These are phyloP conservation scores for Suillus variegatus DNA, from an alignment of 768 basidiomycete species.

Conservation along the genomic window DNA sequence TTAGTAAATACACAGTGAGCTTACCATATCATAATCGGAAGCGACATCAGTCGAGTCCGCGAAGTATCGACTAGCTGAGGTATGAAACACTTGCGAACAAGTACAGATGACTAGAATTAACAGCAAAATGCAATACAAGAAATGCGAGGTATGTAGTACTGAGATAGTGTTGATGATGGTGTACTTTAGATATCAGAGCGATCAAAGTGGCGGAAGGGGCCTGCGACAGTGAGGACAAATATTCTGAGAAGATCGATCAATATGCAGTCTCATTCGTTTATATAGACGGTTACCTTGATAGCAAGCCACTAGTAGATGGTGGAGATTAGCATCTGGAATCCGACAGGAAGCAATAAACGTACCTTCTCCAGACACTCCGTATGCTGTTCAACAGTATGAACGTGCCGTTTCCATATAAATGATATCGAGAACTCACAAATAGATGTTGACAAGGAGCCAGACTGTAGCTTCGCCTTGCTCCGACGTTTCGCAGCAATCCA, in stretches of 20 bases:
- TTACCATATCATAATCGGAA: background rate
- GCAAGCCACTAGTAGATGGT: slow-evolving; percentile 58
- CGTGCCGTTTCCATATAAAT: background rate
- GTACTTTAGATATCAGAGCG: background rate
- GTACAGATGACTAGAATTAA: background rate
- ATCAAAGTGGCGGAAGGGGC: slow-evolving; percentile 75
- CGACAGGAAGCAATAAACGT: slow-evolving; percentile 19
- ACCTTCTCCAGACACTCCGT: slow-evolving; percentile 85
- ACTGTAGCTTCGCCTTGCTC: slow-evolving; percentile 68
- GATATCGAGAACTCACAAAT: slow-evolving; percentile 56
- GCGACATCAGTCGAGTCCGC: background rate
- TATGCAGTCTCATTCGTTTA: background rate
- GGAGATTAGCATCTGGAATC: slow-evolving; percentile 15
- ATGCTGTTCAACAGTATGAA: slow-evolving; percentile 48
- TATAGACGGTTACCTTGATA: slow-evolving; percentile 54
- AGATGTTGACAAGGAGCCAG: slow-evolving; percentile 88
- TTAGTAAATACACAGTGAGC: background rate
- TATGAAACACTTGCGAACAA: background rate
- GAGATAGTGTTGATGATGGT: background rate
- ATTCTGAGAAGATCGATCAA: slow-evolving; percentile 47
- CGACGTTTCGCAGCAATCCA: slow-evolving; percentile 39
- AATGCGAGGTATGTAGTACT: background rate
- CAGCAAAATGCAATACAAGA: background rate
- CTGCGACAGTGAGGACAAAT: slow-evolving; percentile 92
- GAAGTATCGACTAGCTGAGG: background rate